phyloP scores from a whole-genome alignment of 306 rosid genomes.

The Sphenostylis stenocarpa region DNA sequence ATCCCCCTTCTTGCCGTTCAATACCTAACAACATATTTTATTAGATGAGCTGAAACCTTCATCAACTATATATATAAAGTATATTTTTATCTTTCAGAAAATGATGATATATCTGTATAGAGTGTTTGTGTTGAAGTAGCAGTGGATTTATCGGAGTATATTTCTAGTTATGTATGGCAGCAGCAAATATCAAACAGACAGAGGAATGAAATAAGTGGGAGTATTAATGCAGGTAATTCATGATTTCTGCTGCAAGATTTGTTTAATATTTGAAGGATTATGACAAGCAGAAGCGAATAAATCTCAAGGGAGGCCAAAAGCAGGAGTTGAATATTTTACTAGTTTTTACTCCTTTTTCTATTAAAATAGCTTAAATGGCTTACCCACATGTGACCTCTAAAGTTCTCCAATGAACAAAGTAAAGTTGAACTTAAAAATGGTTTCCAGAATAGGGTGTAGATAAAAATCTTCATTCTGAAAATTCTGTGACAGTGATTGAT shows the following conservation, averaged over 20 bases:
- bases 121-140: no score
- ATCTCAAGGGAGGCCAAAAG: slow-evolving; percentile 40
- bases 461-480: slow-evolving; percentile 37
- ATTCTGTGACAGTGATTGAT: slow-evolving; percentile 37
- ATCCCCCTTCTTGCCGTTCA: no score
- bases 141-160: no score
- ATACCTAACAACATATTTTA: no score
- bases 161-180: no score
- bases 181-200: not conserved
- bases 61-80: no score
- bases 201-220: not conserved
- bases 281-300: slow-evolving; percentile 48
- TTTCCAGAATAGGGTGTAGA: not conserved
- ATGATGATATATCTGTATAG: no score
- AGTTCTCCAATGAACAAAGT: not conserved
- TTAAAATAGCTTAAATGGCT: not conserved
- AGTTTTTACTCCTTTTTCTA: not conserved
- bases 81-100: no score
- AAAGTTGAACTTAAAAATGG: slow-evolving; percentile 15
- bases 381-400: not conserved
- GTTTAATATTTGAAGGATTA: slow-evolving; percentile 37
- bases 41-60: no score
- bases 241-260: slow-evolving; percentile 21
- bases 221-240: not conserved
- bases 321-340: not conserved